Evolutionary conservation across 2,329 filamentous ascomycete genomes (phyloP).

Genomic region (Talaromyces verruculosus): DNA sequence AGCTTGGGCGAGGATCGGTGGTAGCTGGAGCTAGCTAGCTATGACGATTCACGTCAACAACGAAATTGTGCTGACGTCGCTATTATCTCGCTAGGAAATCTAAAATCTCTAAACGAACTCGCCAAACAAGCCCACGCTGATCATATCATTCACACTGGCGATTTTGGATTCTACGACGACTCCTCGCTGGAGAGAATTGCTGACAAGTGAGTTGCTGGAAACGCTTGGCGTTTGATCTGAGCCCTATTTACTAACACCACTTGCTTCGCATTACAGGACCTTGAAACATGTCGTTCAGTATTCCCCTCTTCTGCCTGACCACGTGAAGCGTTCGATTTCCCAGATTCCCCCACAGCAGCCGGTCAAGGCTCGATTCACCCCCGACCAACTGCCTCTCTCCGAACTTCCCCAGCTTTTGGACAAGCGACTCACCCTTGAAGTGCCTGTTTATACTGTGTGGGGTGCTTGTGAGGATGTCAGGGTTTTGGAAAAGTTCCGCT

Average conservation of each 20-base stretch:
- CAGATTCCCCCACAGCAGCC: slow-evolving; percentile 63
- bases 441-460: slow-evolving; percentile 98
- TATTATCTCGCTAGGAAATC: slow-evolving; percentile 66
- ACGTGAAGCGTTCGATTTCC: slow-evolving; percentile 66
- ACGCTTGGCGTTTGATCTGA: background rate
- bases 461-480: slow-evolving; percentile 97
- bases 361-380: slow-evolving; percentile 80
- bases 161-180: slow-evolving; percentile 98
- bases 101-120: slow-evolving; percentile 92
- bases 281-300: slow-evolving; percentile 98
- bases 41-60: background rate
- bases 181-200: slow-evolving; percentile 94
- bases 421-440: slow-evolving; percentile 85
- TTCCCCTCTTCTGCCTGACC: slow-evolving; percentile 85
- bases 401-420: slow-evolving; percentile 86
- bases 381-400: slow-evolving; percentile 83
- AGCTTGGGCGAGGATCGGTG: background rate
- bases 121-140: slow-evolving; percentile 92
- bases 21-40: background rate
- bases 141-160: slow-evolving; percentile 97
- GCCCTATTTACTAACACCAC: background rate
- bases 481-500: slow-evolving; percentile 94
- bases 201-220: slow-evolving; percentile 71
- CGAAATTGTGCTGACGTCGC: background rate
- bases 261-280: slow-evolving; percentile 59